Percentiles rank a stretch among this genome's conserved stretches.
phyloP scores from a whole-genome alignment of 176 grass and related monocot genomes.

The Carex cristatella region DNA sequence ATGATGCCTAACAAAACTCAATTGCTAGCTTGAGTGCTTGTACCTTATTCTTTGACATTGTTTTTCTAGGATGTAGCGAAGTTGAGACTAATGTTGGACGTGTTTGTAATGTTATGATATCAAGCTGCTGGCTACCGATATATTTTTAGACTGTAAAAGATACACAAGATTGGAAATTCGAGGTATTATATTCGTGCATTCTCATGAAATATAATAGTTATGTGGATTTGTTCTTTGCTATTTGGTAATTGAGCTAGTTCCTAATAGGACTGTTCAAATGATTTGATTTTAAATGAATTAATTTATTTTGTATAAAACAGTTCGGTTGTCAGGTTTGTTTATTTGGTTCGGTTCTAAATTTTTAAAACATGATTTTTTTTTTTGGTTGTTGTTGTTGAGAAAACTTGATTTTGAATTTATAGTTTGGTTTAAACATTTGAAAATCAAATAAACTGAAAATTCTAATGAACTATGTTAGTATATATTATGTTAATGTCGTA shows the following conservation, averaged over 20 bases:
- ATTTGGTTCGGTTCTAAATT: too few relatives aligned
- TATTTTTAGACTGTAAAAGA: neutral
- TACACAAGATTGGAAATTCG: neutral
- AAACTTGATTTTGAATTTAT: too few relatives aligned
- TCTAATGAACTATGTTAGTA: too few relatives aligned
- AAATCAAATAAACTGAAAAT: too few relatives aligned
- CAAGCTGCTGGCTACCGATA: neutral
- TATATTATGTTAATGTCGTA: too few relatives aligned
- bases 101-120: neutral
- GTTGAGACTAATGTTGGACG: neutral
- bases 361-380: too few relatives aligned
- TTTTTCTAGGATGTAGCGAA: neutral
- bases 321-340: too few relatives aligned
- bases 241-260: neutral
- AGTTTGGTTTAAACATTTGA: too few relatives aligned
- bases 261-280: too few relatives aligned
- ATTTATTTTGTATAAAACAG: too few relatives aligned
- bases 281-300: too few relatives aligned
- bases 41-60: slow-evolving; percentile 1
- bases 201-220: neutral
- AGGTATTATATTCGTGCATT: neutral
- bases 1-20: neutral
- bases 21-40: slow-evolving; percentile 11
- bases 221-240: neutral
- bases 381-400: too few relatives aligned